phyloP scores from a whole-genome alignment of 805 yeast genomes.

The Barnettozyma botsteinii region DNA sequence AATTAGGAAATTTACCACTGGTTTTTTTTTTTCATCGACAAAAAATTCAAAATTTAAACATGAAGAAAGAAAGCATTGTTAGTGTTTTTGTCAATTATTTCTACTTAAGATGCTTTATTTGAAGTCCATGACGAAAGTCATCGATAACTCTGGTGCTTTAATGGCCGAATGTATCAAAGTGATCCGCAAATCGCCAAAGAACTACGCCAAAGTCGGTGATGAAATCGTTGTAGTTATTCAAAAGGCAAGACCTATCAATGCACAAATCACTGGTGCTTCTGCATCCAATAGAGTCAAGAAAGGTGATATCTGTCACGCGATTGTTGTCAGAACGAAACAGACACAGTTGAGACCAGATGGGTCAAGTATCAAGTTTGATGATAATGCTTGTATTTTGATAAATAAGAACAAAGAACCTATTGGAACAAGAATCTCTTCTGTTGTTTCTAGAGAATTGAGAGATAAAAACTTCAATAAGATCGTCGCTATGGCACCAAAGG shows the following conservation, averaged over 20 bases:
- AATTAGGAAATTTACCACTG: neutral
- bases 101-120: conserved; percentile 80
- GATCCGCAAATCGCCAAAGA: conserved; percentile 78
- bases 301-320: conserved; percentile 94
- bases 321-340: conserved; percentile 88
- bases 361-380: conserved; percentile 79
- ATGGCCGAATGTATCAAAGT: conserved; percentile 95
- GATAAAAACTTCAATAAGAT: conserved; percentile 80
- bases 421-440: conserved; percentile 87
- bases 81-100: no score
- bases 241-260: conserved; percentile 74
- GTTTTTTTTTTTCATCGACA: no score
- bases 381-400: conserved; percentile 92
- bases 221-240: conserved; percentile 91
- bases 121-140: conserved; percentile 81
- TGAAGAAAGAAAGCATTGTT: neutral
- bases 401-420: conserved; percentile 91
- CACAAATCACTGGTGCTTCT: conserved; percentile 66
- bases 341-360: conserved; percentile 77
- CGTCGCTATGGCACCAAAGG: conserved; percentile 86
- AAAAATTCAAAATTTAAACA: no score
- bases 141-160: conserved; percentile 94
- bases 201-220: conserved; percentile 84
- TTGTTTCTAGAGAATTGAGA: conserved; percentile 86
- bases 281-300: conserved; percentile 80